A percentile compares a stretch with the other conserved stretches of the same genome.
Conservation (phyloP, 2,329 filamentous ascomycete genomes). For the Ophiosphaerella korrae region DNA sequence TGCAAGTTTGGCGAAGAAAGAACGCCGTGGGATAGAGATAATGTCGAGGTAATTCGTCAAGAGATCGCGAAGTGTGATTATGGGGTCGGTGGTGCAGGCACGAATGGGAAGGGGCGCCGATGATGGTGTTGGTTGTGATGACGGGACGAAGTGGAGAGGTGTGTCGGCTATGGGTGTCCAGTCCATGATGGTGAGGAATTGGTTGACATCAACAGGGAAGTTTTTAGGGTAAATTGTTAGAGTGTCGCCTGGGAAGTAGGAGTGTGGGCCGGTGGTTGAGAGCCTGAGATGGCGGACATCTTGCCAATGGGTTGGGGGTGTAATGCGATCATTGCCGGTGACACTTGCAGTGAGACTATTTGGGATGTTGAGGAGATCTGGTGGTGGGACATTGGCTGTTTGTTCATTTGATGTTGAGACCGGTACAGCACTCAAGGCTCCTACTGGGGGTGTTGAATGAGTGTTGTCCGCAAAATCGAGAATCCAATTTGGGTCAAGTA, state of each 20-base stretch:
- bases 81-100: slow-evolving; percentile 43
- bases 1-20: slow-evolving; percentile 79
- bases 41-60: slow-evolving; percentile 87
- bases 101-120: slow-evolving; percentile 48
- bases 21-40: slow-evolving; percentile 83
- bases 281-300: slow-evolving; percentile 85
- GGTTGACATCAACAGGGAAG: slow-evolving; percentile 77
- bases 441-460: background rate
- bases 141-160: slow-evolving; percentile 61
- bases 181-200: slow-evolving; percentile 76
- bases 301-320: slow-evolving; percentile 82
- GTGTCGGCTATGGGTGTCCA: slow-evolving; percentile 77
- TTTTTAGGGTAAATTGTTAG: slow-evolving; percentile 87
- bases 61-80: slow-evolving; percentile 72
- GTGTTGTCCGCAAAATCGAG: slow-evolving; percentile 50
- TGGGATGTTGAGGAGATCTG: slow-evolving; percentile 63
- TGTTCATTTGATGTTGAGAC: slow-evolving; percentile 4
- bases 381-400: slow-evolving; percentile 36
- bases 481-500: slow-evolving; percentile 76
- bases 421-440: no score
- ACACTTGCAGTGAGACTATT: slow-evolving; percentile 64
- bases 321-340: slow-evolving; percentile 71
- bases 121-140: slow-evolving; percentile 36
- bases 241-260: slow-evolving; percentile 75
- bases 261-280: slow-evolving; percentile 48